Base-by-base conservation (phyloP, 2,329 filamentous ascomycete genomes). In the Cordyceps javanica region DNA sequence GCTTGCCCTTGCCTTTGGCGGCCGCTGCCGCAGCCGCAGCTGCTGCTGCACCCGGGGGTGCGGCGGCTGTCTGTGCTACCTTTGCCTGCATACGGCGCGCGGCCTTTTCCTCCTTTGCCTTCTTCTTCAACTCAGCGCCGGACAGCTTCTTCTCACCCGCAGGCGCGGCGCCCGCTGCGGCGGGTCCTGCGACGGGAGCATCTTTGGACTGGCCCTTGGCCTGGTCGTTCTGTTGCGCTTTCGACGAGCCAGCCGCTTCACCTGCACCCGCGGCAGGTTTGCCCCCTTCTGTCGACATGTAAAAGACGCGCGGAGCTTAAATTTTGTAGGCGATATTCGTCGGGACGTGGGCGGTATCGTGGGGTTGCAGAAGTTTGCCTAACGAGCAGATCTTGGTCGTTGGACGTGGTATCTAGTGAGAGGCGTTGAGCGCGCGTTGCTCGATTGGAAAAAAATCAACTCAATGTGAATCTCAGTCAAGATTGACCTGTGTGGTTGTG, bases 61-160 rank as follows among this genome's bases (percentile, higher is more conserved):
- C 70, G 58, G 72, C 73, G 2, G 76, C 73, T 30, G 69, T 69
- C 61, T 81, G 81, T 4, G 79, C 76, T 30, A 77, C 76, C 69
- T 87, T 90, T 66, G 80, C 83, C 67, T 86, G 86, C 50, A 89
- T 90, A 75, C 93, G 82, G 60, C 90, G 82, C 48, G 91, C 91
- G 54, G 89, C 88, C 76, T 97, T 97, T 70, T 97, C 93, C 32
- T 90, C 92, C 71, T 96, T 93, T 61, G 88, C 88, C 70, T 85
- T 86, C 67, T 92, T 93, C 75, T 97, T 97, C 67, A 96, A 70
- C 72, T 96, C 89, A 21, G 90, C 91, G 36, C 82, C 81, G 2
- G 88, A 85, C 32, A 89, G 76, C 70, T 90, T 89, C 65, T 77
- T 77, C 58, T 75, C 74, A 57, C 67, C 69, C 36, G 59, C 51